Percentiles rank a stretch among this genome's conserved stretches.
Evolutionary conservation across 176 grass and related monocot genomes (phyloP).

Genomic region (Cenchrus purpureus): DNA sequence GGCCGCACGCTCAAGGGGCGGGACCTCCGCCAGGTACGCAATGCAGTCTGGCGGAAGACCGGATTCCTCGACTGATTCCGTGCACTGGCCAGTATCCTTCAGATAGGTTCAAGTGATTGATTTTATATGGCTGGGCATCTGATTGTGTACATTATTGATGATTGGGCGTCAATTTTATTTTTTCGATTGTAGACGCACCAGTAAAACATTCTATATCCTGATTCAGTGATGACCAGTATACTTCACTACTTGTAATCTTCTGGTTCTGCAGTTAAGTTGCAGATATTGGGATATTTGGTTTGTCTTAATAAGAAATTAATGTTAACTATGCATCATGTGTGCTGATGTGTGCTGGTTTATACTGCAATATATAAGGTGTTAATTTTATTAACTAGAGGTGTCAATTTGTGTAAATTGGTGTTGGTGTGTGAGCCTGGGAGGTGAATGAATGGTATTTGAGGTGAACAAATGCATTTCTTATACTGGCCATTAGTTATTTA

Average conservation of each 20-base stretch:
- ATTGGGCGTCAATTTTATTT: slow-evolving; percentile 50
- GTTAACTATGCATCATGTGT: slow-evolving; percentile 1
- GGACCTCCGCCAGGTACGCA: slow-evolving; percentile 82
- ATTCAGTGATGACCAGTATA: neutral
- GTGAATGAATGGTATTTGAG: neutral
- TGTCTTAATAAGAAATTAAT: slow-evolving; percentile 22
- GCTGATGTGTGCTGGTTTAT: neutral
- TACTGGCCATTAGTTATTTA: neutral
- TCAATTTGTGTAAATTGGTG: neutral
- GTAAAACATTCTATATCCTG: slow-evolving; percentile 15
- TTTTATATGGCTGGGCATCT: slow-evolving; percentile 4
- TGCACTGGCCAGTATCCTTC: slow-evolving; percentile 13
- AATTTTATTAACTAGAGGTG: neutral
- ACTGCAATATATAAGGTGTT: neutral
- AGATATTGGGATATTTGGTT: neutral
- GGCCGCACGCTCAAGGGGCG: slow-evolving; percentile 89
- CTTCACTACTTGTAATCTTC: slow-evolving; percentile 14
- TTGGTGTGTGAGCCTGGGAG: neutral
- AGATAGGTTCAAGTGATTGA: slow-evolving; percentile 20
- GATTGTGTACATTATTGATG: slow-evolving; percentile 39
- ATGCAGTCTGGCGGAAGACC: slow-evolving; percentile 77
- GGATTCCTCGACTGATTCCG: slow-evolving; percentile 82
- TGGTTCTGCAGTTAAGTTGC: neutral
- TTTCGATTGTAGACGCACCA: neutral
- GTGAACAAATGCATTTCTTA: neutral